phyloP scores from a whole-genome alignment of 2,329 filamentous ascomycete species.

The Pyrenochaeta sp. region DNA sequence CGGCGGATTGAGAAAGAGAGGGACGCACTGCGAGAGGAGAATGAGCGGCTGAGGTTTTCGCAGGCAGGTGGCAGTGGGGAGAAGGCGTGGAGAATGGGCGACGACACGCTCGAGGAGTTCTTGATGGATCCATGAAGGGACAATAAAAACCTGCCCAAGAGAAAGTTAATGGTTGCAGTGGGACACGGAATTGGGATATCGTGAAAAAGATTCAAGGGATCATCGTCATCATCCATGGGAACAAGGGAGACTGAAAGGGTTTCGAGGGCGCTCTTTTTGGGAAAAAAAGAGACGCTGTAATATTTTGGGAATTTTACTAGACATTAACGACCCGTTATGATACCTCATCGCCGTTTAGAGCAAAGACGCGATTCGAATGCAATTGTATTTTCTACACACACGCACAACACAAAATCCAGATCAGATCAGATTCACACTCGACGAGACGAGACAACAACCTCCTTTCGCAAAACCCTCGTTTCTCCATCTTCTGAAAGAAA shows the following conservation, averaged over 20 bases:
- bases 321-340: conserved; percentile 1
- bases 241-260: too few relatives aligned
- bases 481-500: too few relatives aligned
- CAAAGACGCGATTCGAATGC: background rate
- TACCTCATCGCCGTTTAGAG: background rate
- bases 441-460: too few relatives aligned
- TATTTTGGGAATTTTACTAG: background rate
- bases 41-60: conserved; percentile 28
- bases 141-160: too few relatives aligned
- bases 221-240: too few relatives aligned
- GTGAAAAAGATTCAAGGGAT: too few relatives aligned
- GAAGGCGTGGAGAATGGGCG: background rate
- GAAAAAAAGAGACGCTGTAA: too few relatives aligned
- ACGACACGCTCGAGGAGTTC: background rate
- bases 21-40: conserved; percentile 33
- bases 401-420: too few relatives aligned
- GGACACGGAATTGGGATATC: background rate
- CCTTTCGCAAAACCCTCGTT: too few relatives aligned
- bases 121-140: conserved; percentile 4
- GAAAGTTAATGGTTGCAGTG: too few relatives aligned
- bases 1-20: conserved; percentile 37
- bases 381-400: background rate
- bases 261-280: too few relatives aligned
- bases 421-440: too few relatives aligned
- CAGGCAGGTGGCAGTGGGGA: conserved; percentile 1